Conservation (phyloP, 768 basidiomycete genomes). For the Tricholomella constricta region DNA sequence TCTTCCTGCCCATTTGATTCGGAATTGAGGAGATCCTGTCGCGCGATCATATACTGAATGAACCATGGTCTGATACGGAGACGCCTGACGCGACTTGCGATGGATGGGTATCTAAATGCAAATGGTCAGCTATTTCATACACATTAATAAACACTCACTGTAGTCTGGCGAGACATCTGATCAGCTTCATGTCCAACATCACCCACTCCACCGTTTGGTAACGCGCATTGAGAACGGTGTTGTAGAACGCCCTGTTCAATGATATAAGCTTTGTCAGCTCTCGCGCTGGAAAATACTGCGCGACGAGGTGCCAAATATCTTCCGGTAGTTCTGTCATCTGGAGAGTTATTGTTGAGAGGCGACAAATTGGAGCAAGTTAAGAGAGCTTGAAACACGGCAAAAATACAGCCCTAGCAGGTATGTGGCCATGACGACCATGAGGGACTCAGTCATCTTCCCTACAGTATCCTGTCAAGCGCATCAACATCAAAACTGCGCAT, state of each 20-base stretch:
- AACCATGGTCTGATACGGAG: constrained; percentile 43
- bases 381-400: too few species aligned
- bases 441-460: too few species aligned
- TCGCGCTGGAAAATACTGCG: constrained; percentile 17
- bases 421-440: too few species aligned
- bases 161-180: constrained; percentile 27
- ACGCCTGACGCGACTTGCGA: constrained; percentile 34
- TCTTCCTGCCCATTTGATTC: neutral
- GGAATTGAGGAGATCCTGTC: constrained; percentile 15
- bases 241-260: constrained; percentile 35
- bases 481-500: too few species aligned
- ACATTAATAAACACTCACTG: constrained; percentile 25
- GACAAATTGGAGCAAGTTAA: too few species aligned
- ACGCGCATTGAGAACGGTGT: constrained; percentile 28
- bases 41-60: constrained; percentile 33
- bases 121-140: neutral
- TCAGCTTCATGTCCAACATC: constrained; percentile 28
- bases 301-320: constrained; percentile 36
- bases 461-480: neutral
- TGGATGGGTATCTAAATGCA: constrained; percentile 28
- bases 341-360: too few species aligned
- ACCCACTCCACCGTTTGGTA: constrained; percentile 36
- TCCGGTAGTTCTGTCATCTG: constrained; percentile 26
- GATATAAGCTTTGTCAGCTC: constrained; percentile 23
- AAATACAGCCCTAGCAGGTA: neutral